Evolutionary conservation across 1,139 yeast species (phyloP), one percentile per base, ranked within the genome.

Genomic region (Pichia sp.): DNA sequence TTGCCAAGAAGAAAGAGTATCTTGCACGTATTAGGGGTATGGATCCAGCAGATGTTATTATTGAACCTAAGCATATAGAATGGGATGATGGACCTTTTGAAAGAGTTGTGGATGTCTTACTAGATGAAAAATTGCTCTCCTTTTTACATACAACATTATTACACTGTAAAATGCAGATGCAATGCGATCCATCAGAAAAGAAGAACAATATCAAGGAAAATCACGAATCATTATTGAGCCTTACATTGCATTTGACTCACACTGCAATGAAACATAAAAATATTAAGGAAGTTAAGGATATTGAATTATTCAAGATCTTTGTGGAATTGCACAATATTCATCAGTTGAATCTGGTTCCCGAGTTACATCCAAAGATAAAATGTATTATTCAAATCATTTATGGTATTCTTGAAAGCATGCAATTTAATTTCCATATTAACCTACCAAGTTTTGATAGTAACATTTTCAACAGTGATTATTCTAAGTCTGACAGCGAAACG

Each of bases 211-310:
- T 31, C 4, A 47, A 44, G 30, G 53, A 44, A 31, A 44, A 40
- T 5, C 35, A 72, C 17, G 96, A 87, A 30, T 69, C 77, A 1
- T 65, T 87, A 22, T 58, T 86, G 19, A 80, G 78, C 34, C 72
- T 83, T 1, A 62, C 77, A 0, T 68, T 89, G n/a, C 91, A 89
- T 58, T 67, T 90, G 51, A 70, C 86, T 34, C 94, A 88, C 58
- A 71, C 84, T 38, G 75, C 74, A 5, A 31, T 60, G 18, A 42
- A 37, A 6, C 52, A 56, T 22, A 55, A 55, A 17, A 53, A 58
- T 34, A 34, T 50, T 5, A 35, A 17, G 3, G 37, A 40, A 7
- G 48, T 49, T 8, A 39, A 43, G 12, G 38, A 40, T 3, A 19
- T 28, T 22, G 47, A 32, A 30, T 57, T 37, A 50, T 55, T 12